Percentiles rank a stretch among this genome's conserved stretches.
Evolutionary conservation across 2,329 filamentous ascomycete genomes (phyloP).

Genomic region (Coniella vitis): DNA sequence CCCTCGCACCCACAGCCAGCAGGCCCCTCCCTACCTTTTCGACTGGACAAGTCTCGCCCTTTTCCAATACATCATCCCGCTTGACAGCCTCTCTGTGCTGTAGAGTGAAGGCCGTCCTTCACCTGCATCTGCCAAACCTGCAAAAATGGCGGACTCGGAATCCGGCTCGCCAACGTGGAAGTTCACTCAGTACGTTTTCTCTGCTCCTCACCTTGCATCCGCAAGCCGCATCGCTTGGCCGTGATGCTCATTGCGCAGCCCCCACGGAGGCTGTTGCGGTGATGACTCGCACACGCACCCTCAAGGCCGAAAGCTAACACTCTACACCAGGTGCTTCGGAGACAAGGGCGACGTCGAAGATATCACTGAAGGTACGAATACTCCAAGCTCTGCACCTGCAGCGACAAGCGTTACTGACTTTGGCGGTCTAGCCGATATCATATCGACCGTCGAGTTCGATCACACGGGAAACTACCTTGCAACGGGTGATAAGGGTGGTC

Average conservation of each 20-base stretch:
- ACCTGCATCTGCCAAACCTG: slow-evolving; percentile 20
- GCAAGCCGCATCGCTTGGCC: neutral
- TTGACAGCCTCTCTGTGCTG: slow-evolving; percentile 3
- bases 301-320: slow-evolving; percentile 19
- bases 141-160: slow-evolving; percentile 94
- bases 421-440: slow-evolving; percentile 65
- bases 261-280: too few relatives aligned
- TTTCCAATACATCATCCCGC: slow-evolving; percentile 5
- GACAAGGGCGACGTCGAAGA: slow-evolving; percentile 99
- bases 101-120: slow-evolving; percentile 22
- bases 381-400: neutral
- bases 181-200: slow-evolving; percentile 84
- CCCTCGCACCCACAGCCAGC: slow-evolving; percentile 6
- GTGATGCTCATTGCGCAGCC: neutral
- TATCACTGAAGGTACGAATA: slow-evolving; percentile 65
- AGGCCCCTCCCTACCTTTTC: slow-evolving; percentile 4
- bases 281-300: neutral
- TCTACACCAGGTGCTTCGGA: slow-evolving; percentile 76
- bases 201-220: neutral
- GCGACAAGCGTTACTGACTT: slow-evolving; percentile 19
- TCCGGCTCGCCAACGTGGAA: slow-evolving; percentile 96
- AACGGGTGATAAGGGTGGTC: slow-evolving; percentile 82
- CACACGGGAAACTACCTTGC: slow-evolving; percentile 85
- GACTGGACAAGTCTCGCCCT: slow-evolving; percentile 3
- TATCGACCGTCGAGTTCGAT: slow-evolving; percentile 86